These are phyloP conservation scores for Colletotrichum cereale DNA, from an alignment of 2,329 filamentous ascomycete genomes.

Conservation along the genomic window DNA sequence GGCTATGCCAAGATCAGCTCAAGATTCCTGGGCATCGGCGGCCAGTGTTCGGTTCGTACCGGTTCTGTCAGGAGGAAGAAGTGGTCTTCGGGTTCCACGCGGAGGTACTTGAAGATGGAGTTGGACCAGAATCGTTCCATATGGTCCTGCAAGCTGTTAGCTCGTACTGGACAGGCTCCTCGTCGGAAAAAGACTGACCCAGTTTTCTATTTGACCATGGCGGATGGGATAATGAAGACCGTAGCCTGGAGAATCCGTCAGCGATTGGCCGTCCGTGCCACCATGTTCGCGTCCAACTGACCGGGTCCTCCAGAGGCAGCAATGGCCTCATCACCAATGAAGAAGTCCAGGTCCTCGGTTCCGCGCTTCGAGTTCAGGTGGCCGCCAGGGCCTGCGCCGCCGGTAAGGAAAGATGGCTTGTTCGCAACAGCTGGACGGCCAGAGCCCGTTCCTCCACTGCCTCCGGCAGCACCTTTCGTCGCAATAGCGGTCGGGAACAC, in stretches of 20 bases:
- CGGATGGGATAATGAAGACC: constrained; percentile 97
- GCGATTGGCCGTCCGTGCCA: constrained; percentile 20
- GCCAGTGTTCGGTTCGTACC: constrained; percentile 63
- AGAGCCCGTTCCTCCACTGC: constrained; percentile 81
- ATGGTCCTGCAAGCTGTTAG: constrained; percentile 76
- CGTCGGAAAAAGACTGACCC: constrained; percentile 69
- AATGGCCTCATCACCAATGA: constrained; percentile 97
- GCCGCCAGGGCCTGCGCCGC: constrained; percentile 84
- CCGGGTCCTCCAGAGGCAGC: constrained; percentile 85
- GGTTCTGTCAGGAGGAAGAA: constrained; percentile 98
- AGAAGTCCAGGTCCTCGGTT: constrained; percentile 98
- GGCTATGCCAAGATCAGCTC: constrained; percentile 67
- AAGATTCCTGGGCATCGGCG: neutral
- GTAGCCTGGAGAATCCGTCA: constrained; percentile 73
- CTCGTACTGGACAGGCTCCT: neutral
- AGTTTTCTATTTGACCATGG: constrained; percentile 98
- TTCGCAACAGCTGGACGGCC: constrained; percentile 91
- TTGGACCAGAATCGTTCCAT: constrained; percentile 99
- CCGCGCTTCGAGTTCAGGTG: constrained; percentile 93
- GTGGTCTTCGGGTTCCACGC: constrained; percentile 98
- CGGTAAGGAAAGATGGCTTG: constrained; percentile 95
- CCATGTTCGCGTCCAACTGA: constrained; percentile 52
- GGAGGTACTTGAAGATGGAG: constrained; percentile 99
- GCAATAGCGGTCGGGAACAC: constrained; percentile 99
- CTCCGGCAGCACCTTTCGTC: constrained; percentile 83